Percentiles rank a stretch among this genome's conserved stretches.
These are phyloP conservation scores for Parietaria judaica DNA, from an alignment of 306 rosid species.

Conservation along the genomic window DNA sequence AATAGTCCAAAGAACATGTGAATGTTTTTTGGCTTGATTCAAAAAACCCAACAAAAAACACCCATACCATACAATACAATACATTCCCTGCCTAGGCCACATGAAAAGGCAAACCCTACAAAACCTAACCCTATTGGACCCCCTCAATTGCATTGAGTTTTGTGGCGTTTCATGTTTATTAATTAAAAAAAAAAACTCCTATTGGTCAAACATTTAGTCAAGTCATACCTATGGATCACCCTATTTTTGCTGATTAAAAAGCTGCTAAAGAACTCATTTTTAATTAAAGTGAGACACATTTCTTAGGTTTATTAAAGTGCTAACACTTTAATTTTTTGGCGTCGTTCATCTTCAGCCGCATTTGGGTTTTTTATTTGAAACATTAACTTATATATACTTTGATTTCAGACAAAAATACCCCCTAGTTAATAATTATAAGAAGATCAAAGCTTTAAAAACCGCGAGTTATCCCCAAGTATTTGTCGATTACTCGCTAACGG, in stretches of 20 bases:
- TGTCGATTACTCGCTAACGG: too few species aligned
- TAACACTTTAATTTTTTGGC: constrained; percentile 1
- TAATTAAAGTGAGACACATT: neutral
- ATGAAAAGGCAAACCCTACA: constrained; percentile 31
- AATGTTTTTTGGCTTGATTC: constrained; percentile 14
- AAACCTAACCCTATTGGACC: neutral
- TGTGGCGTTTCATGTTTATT: constrained; percentile 1
- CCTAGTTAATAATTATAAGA: too few species aligned
- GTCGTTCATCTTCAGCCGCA: neutral
- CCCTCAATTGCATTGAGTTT: constrained; percentile 1
- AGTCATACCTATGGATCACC: neutral
- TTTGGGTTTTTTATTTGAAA: neutral
- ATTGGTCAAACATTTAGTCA: constrained; percentile 1
- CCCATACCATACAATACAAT: too few species aligned
- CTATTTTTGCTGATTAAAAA: neutral
- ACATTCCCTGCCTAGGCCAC: constrained; percentile 22
- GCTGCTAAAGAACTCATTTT: too few species aligned
- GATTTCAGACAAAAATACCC: too few species aligned
- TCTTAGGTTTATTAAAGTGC: neutral
- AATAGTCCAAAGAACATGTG: constrained; percentile 24
- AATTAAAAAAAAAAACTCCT: neutral
- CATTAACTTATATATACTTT: too few species aligned
- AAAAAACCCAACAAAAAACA: constrained; percentile 13
- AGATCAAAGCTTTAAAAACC: too few species aligned
- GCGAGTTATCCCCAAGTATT: too few species aligned